phyloP scores from a whole-genome alignment of 2,329 filamentous ascomycete species.

The Phoma sp. region DNA sequence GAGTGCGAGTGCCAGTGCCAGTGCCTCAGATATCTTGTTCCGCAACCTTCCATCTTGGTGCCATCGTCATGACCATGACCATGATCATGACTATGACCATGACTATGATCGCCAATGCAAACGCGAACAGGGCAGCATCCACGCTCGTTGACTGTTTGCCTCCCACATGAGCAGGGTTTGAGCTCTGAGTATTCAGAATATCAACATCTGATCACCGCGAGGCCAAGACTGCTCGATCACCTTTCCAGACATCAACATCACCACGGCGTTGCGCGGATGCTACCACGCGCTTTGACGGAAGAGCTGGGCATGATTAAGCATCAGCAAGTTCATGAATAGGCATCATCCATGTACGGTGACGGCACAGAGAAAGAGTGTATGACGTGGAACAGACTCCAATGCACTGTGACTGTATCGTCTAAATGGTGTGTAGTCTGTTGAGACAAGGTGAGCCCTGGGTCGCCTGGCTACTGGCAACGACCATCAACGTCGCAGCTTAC shows the following conservation, averaged over 20 bases:
- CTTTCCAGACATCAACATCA: background rate
- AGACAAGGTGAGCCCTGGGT: background rate
- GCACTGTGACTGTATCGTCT: background rate
- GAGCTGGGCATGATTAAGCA: background rate
- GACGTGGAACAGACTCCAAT: too few species aligned
- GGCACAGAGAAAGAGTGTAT: background rate
- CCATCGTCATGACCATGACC: too few species aligned
- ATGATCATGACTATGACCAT: too few species aligned
- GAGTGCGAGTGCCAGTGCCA: too few species aligned
- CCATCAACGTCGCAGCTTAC: background rate
- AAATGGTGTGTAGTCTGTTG: background rate
- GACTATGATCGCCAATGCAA: background rate
- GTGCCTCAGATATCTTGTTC: too few species aligned
- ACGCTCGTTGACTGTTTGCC: slow-evolving; percentile 6
- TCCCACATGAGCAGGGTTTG: background rate
- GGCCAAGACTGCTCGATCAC: background rate
- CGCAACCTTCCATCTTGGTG: too few species aligned
- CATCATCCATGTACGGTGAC: slow-evolving; percentile 1
- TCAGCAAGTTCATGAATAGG: background rate
- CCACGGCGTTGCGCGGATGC: background rate
- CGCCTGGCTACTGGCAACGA: too few species aligned
- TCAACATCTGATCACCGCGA: background rate
- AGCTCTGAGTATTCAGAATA: background rate
- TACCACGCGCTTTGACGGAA: background rate
- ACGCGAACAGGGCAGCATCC: slow-evolving; percentile 3